A percentile compares a stretch with the other conserved stretches of the same genome.
Conservation (phyloP, 768 basidiomycete species). For the Phaeotremella skinneri region DNA sequence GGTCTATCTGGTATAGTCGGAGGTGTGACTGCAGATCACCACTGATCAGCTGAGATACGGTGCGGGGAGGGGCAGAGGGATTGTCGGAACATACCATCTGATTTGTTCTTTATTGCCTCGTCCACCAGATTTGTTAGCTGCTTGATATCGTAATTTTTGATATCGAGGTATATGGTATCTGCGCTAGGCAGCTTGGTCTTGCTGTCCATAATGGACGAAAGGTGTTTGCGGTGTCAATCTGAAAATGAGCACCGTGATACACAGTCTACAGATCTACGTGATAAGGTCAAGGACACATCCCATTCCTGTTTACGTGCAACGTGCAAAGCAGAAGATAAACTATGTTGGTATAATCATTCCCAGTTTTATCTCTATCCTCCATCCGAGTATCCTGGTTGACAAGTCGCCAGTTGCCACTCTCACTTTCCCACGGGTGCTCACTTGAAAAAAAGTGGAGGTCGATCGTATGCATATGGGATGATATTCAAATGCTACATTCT, state of each 20-base stretch:
- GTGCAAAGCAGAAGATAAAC: too few relatives aligned
- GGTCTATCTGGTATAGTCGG: neutral
- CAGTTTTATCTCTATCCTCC: too few relatives aligned
- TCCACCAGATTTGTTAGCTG: constrained; percentile 18
- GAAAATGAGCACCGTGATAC: too few relatives aligned
- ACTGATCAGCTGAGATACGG: neutral
- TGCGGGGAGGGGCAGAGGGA: neutral
- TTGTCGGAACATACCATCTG: neutral
- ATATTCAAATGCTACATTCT: neutral
- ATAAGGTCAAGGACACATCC: too few relatives aligned
- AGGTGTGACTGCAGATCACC: neutral
- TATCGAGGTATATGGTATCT: constrained; percentile 7
- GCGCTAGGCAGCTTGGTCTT: constrained; percentile 10
- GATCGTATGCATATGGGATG: neutral
- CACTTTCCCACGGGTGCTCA: too few relatives aligned
- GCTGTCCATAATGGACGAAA: too few relatives aligned
- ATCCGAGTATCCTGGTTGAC: neutral
- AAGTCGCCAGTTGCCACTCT: neutral
- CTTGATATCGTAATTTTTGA: constrained; percentile 12
- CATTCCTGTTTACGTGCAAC: too few relatives aligned
- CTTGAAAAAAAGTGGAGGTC: too few relatives aligned
- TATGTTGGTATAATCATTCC: too few relatives aligned
- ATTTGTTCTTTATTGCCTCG: constrained; percentile 3
- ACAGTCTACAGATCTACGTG: too few relatives aligned
- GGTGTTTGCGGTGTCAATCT: too few relatives aligned